Conservation (phyloP, 2,329 filamentous ascomycete genomes). For the Elsinoe necatrix region DNA sequence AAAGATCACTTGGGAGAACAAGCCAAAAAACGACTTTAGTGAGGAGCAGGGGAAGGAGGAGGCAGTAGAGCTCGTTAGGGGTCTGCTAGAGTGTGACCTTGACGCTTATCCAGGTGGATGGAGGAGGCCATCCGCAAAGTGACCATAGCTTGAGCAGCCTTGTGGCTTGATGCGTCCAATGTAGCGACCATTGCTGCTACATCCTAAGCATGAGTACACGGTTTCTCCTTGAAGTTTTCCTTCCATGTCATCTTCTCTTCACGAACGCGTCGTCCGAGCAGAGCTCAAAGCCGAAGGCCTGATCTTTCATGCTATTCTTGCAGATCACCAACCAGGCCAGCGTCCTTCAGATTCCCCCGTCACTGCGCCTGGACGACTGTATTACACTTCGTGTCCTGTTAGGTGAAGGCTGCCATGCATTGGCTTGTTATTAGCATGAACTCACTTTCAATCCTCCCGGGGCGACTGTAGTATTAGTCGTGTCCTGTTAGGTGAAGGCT, state of each 20-base stretch:
- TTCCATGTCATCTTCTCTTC: background rate
- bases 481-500: too few species aligned
- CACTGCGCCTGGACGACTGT: background rate
- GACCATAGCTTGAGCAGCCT: background rate
- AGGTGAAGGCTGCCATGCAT: too few species aligned
- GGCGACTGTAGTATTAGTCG: background rate
- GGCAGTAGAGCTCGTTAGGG: background rate
- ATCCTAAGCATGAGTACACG: background rate
- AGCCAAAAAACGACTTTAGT: background rate
- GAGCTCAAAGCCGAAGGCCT: background rate
- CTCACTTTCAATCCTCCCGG: too few species aligned
- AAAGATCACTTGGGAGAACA: conserved; percentile 6
- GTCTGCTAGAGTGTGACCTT: conserved; percentile 1
- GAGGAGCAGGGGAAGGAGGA: background rate
- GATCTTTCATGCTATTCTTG: background rate
- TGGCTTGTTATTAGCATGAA: too few species aligned
- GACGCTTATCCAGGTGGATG: conserved; percentile 1
- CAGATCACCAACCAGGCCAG: background rate
- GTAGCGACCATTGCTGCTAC: background rate
- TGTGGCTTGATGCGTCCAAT: background rate
- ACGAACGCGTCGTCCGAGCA: background rate
- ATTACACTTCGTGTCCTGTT: background rate
- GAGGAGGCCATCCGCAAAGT: conserved; percentile 1
- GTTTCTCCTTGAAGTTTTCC: background rate
- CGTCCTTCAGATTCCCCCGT: background rate